A percentile compares a stretch with the other conserved stretches of the same genome.
These are phyloP conservation scores for Pueraria montana DNA, from an alignment of 306 rosid species.

Conservation along the genomic window DNA sequence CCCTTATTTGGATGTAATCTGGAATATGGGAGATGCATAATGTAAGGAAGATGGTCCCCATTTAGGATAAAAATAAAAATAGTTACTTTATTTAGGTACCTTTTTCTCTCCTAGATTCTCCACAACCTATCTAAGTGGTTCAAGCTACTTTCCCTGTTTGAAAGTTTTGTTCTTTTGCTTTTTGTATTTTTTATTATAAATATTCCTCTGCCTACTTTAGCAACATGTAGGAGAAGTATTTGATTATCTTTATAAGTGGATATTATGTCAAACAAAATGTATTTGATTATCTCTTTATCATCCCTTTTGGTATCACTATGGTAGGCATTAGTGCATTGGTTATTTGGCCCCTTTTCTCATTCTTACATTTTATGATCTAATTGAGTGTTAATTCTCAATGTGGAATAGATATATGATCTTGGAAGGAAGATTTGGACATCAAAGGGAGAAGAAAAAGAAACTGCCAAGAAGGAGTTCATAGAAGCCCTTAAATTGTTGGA, in stretches of 20 bases:
- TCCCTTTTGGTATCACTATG: background rate
- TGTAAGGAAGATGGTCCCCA: too few species aligned
- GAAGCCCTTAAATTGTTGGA: constrained; percentile 5
- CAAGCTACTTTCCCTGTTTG: background rate
- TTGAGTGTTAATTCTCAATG: background rate
- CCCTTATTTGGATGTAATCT: background rate
- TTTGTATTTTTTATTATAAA: background rate
- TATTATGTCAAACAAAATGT: background rate
- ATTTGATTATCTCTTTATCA: background rate
- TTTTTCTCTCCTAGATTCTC: background rate
- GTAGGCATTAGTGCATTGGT: background rate
- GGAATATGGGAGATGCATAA: too few species aligned
- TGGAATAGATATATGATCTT: background rate
- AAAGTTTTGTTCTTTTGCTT: background rate
- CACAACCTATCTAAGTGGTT: background rate
- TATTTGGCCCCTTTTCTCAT: background rate
- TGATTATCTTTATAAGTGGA: background rate
- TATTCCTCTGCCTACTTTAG: background rate
- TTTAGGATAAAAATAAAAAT: background rate
- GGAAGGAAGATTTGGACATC: background rate
- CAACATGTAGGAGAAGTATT: background rate
- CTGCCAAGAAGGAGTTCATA: background rate
- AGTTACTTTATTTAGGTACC: background rate
- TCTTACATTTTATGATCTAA: background rate
- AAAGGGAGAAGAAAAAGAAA: background rate